phyloP scores from a whole-genome alignment of 345 rosid genomes.

The Moricandia arvensis region DNA sequence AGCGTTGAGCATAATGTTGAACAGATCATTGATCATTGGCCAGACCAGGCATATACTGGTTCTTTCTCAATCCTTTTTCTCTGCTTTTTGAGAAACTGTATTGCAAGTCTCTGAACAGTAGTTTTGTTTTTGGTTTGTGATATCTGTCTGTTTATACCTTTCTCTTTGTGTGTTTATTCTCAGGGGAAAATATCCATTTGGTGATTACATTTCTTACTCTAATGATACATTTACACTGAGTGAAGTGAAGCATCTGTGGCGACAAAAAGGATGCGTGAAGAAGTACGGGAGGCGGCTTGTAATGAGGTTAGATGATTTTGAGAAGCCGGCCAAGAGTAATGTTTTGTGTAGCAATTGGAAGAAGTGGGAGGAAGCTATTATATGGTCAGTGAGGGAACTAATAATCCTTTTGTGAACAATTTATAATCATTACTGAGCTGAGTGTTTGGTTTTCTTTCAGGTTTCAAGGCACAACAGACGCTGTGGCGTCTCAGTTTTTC shows the following conservation, averaged over 20 bases:
- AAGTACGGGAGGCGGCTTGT: slow-evolving; percentile 62
- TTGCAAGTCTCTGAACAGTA: neutral
- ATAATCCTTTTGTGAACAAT: too few relatives aligned
- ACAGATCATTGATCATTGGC: slow-evolving; percentile 95
- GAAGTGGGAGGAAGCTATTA: slow-evolving; percentile 80
- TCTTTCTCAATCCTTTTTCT: slow-evolving; percentile 85
- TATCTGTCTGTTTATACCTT: slow-evolving; percentile 28
- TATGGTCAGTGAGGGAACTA: slow-evolving; percentile 76
- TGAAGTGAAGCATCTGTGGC: slow-evolving; percentile 94
- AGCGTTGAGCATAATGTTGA: slow-evolving; percentile 85
- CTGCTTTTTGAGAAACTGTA: slow-evolving; percentile 13
- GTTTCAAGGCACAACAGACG: slow-evolving; percentile 96
- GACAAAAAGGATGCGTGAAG: slow-evolving; percentile 65
- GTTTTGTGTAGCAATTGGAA: slow-evolving; percentile 92
- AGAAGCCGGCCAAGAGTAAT: slow-evolving; percentile 71
- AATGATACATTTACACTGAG: slow-evolving; percentile 62
- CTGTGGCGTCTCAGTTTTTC: slow-evolving; percentile 92
- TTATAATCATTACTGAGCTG: slow-evolving; percentile 7
- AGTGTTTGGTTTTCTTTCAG: slow-evolving; percentile 41
- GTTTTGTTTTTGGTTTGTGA: neutral
- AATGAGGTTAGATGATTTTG: slow-evolving; percentile 92
- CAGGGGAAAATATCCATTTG: slow-evolving; percentile 94
- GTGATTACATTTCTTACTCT: slow-evolving; percentile 83
- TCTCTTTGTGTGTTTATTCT: slow-evolving; percentile 18
- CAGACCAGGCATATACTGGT: slow-evolving; percentile 99